These are phyloP conservation scores for Spencermartinsiella ligniputridi DNA, from an alignment of 1,139 yeast genomes.

Conservation along the genomic window DNA sequence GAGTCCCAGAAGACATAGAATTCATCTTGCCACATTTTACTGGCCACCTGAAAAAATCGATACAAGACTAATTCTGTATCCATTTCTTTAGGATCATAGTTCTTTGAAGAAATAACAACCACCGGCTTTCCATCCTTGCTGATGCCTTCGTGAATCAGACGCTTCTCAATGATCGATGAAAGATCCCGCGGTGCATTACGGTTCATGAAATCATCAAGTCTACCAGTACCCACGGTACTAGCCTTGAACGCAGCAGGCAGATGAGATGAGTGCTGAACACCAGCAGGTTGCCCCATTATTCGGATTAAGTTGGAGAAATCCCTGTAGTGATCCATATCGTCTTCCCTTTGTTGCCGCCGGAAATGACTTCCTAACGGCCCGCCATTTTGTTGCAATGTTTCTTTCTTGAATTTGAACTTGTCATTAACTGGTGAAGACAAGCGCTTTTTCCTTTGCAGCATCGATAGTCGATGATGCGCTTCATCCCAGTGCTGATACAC, in stretches of 20 bases:
- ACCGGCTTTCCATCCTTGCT: conserved; percentile 72
- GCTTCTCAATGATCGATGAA: conserved; percentile 41
- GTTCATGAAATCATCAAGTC: conserved; percentile 58
- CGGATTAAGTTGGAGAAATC: conserved; percentile 22
- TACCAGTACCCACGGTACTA: background rate
- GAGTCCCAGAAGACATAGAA: conserved; percentile 65
- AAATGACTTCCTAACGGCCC: background rate
- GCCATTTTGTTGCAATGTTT: background rate
- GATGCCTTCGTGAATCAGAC: conserved; percentile 59
- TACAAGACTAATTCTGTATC: conserved; percentile 58
- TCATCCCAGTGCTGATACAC: conserved; percentile 57
- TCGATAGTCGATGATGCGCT: conserved; percentile 34
- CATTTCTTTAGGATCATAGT: conserved; percentile 40
- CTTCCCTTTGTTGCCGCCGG: conserved; percentile 4
- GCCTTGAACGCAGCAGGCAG: conserved; percentile 4
- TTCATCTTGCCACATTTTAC: conserved; percentile 70
- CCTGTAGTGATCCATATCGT: conserved; percentile 3
- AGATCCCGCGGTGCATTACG: conserved; percentile 56
- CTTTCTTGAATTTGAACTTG: background rate
- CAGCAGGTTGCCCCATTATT: conserved; percentile 25
- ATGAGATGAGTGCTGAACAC: conserved; percentile 1
- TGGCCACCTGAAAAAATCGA: conserved; percentile 60
- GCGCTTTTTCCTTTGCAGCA: conserved; percentile 25
- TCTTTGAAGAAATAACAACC: conserved; percentile 50
- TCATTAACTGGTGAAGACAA: background rate